Percentiles rank a stretch among this genome's conserved stretches.
These are phyloP conservation scores for Aotearoamyces nothofagi DNA, from an alignment of 2,329 filamentous ascomycete genomes.

Conservation along the genomic window DNA sequence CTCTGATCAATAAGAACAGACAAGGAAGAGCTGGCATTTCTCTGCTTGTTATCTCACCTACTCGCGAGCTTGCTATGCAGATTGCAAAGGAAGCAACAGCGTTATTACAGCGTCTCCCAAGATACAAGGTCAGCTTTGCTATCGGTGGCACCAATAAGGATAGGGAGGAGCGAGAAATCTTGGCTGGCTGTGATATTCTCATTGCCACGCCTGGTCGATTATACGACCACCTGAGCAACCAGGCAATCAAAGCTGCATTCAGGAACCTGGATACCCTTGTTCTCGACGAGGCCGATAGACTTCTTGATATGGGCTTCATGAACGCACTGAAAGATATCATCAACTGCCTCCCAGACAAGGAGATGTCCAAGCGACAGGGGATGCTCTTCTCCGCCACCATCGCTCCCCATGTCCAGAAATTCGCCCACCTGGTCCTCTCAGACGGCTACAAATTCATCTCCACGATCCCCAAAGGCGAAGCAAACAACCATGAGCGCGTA, in stretches of 20 bases:
- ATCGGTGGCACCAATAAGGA: constrained; percentile 82
- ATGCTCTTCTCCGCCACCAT: constrained; percentile 94
- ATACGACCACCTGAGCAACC: constrained; percentile 55
- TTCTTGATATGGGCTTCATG: constrained; percentile 87
- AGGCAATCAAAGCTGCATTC: constrained; percentile 20
- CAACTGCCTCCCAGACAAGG: constrained; percentile 42
- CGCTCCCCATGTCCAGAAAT: constrained; percentile 62
- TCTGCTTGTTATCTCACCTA: constrained; percentile 62
- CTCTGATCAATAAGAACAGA: constrained; percentile 33
- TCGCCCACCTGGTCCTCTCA: constrained; percentile 68
- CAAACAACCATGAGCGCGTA: constrained; percentile 70
- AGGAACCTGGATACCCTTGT: constrained; percentile 75
- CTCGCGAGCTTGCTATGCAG: constrained; percentile 67
- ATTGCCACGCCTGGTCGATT: constrained; percentile 84
- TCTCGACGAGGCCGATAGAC: constrained; percentile 93
- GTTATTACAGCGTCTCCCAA: constrained; percentile 14
- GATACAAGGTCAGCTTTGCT: constrained; percentile 49
- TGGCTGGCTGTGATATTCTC: constrained; percentile 71
- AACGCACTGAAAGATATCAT: constrained; percentile 48
- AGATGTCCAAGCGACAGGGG: constrained; percentile 62
- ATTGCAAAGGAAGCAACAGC: constrained; percentile 60
- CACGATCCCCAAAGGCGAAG: constrained; percentile 70
- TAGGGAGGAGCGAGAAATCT: constrained; percentile 50
- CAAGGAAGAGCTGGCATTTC: constrained; percentile 38
- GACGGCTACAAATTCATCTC: constrained; percentile 76